These are phyloP conservation scores for Immersiella caudata DNA, from an alignment of 495 filamentous ascomycete species.

Conservation along the genomic window DNA sequence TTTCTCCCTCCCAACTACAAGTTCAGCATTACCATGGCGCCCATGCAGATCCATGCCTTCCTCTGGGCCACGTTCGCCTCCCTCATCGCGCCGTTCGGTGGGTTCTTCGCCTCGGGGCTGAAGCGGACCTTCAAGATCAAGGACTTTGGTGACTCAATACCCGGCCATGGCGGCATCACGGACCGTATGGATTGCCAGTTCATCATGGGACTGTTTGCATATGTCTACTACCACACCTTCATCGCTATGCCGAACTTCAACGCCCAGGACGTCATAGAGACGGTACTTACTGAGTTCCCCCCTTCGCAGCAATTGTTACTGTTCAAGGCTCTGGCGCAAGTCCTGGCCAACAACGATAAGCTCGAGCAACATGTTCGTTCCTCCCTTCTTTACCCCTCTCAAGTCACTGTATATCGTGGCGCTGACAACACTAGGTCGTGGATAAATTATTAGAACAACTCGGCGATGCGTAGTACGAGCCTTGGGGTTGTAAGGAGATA, in stretches of 20 bases:
- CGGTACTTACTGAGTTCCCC: slow-evolving; percentile 79
- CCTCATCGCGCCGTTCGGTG: slow-evolving; percentile 95
- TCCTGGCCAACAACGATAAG: slow-evolving; percentile 80
- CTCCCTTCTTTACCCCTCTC: too few species aligned
- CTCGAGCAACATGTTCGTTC: slow-evolving; percentile 8
- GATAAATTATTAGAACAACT: neutral
- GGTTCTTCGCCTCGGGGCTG: slow-evolving; percentile 96
- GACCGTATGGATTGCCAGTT: slow-evolving; percentile 99
- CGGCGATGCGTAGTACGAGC: neutral
- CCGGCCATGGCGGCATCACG: slow-evolving; percentile 97
- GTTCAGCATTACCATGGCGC: slow-evolving; percentile 66
- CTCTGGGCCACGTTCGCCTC: slow-evolving; percentile 92
- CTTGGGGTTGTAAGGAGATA: neutral
- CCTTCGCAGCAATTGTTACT: slow-evolving; percentile 88
- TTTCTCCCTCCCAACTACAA: slow-evolving; percentile 57
- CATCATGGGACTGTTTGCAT: slow-evolving; percentile 99
- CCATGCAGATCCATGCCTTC: slow-evolving; percentile 95
- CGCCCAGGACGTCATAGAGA: slow-evolving; percentile 84
- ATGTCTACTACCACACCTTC: slow-evolving; percentile 98
- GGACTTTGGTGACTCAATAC: slow-evolving; percentile 98
- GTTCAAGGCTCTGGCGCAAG: slow-evolving; percentile 77
- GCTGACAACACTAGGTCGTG: neutral
- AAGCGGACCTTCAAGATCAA: slow-evolving; percentile 99
- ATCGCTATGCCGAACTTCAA: slow-evolving; percentile 82
- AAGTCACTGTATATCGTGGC: neutral